Conservation (phyloP, 768 basidiomycete genomes). For the Boletus insuetus region DNA sequence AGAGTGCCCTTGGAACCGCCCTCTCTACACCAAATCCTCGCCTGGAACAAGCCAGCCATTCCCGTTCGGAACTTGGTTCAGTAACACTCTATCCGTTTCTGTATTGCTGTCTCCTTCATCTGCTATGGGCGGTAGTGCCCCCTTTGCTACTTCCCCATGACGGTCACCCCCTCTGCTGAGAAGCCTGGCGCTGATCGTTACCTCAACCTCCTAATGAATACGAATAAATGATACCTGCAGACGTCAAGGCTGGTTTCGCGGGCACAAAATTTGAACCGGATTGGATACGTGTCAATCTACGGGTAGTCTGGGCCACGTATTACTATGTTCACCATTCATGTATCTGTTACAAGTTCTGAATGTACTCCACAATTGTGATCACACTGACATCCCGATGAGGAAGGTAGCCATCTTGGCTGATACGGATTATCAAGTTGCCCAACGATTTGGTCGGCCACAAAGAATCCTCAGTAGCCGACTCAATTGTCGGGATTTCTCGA, state of each 20-base stretch:
- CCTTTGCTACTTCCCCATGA: conserved; percentile 30
- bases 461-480: conserved; percentile 10
- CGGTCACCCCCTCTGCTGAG: conserved; percentile 17
- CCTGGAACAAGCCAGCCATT: conserved; percentile 17
- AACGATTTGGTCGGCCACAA: no score
- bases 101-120: conserved; percentile 17
- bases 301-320: not conserved
- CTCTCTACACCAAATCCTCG: conserved; percentile 15
- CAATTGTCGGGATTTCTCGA: conserved; percentile 13
- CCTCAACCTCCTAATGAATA: conserved; percentile 57
- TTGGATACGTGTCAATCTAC: conserved; percentile 45
- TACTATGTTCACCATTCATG: not conserved
- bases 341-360: conserved; percentile 3
- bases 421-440: no score
- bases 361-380: no score
- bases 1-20: conserved; percentile 19
- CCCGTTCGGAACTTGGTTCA: conserved; percentile 28
- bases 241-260: conserved; percentile 52
- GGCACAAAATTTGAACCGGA: conserved; percentile 65
- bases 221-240: conserved; percentile 47
- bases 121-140: conserved; percentile 15
- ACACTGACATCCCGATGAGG: no score
- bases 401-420: no score
- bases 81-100: conserved; percentile 19
- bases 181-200: conserved; percentile 53